phyloP scores from a whole-genome alignment of 2,329 filamentous ascomycete genomes.

The Aureobasidium sp. region DNA sequence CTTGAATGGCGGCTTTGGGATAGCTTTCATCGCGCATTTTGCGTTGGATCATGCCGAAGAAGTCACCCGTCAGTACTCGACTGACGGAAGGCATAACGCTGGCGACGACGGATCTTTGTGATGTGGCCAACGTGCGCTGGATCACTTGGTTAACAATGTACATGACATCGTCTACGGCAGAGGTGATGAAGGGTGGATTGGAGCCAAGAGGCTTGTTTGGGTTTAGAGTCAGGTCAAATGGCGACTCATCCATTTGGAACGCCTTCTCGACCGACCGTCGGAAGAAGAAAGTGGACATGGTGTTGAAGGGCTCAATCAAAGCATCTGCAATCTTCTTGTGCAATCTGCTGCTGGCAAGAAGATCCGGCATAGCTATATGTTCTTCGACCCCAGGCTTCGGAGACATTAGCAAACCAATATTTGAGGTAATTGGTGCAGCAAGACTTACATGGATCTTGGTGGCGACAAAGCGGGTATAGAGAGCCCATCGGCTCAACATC shows the following conservation, averaged over 20 bases:
- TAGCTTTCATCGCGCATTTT: conserved; percentile 99
- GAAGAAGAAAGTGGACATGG: conserved; percentile 97
- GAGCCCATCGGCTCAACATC: conserved; percentile 94
- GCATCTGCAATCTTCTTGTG: conserved; percentile 80
- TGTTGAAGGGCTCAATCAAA: conserved; percentile 84
- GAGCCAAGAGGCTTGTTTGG: conserved; percentile 75
- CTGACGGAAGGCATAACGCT: conserved; percentile 83
- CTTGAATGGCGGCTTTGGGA: conserved; percentile 80
- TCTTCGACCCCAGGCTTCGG: conserved; percentile 16
- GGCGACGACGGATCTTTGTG: conserved; percentile 80
- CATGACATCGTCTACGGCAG: conserved; percentile 98
- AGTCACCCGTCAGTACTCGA: conserved; percentile 86
- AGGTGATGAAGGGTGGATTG: conserved; percentile 91
- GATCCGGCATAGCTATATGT: conserved; percentile 71
- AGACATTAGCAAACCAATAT: background rate
- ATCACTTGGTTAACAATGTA: conserved; percentile 97
- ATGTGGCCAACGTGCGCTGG: conserved; percentile 86
- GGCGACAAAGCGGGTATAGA: conserved; percentile 91
- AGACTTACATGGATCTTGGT: conserved; percentile 75
- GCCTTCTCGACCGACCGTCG: conserved; percentile 96
- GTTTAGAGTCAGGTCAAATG: conserved; percentile 80
- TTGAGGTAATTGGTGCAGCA: background rate
- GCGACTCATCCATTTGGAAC: conserved; percentile 95
- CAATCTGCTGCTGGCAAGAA: conserved; percentile 83
- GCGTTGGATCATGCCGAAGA: conserved; percentile 96